Conservation (phyloP, 1,284 basidiomycete species). For the Moesziomyces aphidis region DNA sequence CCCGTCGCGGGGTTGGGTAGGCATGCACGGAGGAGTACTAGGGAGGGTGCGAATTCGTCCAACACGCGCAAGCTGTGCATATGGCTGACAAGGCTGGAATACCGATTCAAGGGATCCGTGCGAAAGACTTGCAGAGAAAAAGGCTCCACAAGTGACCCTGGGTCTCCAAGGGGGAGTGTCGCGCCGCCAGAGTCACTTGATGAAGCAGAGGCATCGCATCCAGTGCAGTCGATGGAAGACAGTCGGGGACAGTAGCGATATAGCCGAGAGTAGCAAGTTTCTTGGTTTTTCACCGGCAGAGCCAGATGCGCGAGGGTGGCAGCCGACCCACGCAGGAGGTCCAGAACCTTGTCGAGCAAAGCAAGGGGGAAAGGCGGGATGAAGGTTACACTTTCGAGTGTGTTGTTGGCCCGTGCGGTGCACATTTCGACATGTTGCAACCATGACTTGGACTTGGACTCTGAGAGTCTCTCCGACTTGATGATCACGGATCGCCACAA, state of each 20-base stretch:
- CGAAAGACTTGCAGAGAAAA: not conserved
- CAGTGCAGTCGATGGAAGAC: not conserved
- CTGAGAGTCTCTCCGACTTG: not conserved
- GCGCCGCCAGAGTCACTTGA: no score
- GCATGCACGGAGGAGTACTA: no score
- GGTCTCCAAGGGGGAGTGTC: no score
- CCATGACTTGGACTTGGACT: not conserved
- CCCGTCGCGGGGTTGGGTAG: no score
- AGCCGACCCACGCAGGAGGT: constrained; percentile 9
- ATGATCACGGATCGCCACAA: constrained; percentile 10
- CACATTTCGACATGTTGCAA: constrained; percentile 10
- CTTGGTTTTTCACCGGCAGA: not conserved
- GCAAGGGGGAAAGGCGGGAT: not conserved
- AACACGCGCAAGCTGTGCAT: not conserved
- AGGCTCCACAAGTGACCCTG: no score
- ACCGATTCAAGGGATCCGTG: no score
- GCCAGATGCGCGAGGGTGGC: constrained; percentile 12
- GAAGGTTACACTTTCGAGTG: constrained; percentile 15
- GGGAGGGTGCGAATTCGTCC: no score
- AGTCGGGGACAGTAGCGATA: constrained; percentile 19
- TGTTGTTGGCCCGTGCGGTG: constrained; percentile 4
- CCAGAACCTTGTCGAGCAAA: constrained; percentile 2
- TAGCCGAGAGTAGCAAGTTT: constrained; percentile 2
- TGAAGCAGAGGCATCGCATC: no score
- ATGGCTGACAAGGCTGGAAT: not conserved